Base-by-base conservation (phyloP, 2,329 filamentous ascomycete species). In the Pseudofabraea citricarpa region DNA sequence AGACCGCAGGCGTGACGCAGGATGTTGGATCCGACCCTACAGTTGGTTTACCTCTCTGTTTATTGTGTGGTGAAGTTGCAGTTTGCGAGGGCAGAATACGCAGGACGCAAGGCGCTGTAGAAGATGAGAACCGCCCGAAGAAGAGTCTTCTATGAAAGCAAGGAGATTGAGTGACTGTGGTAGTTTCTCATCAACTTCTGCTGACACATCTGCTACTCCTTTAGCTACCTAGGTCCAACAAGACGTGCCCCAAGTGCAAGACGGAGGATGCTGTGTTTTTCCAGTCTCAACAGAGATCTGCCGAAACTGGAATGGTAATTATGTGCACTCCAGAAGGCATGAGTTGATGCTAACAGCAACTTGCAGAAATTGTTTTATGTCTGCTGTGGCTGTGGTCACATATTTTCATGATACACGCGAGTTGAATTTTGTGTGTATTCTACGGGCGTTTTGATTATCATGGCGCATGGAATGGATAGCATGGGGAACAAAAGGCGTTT, bases 11-110 rank as follows among this genome's bases (percentile, higher is more conserved):
- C 70, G 91, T 97, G 59, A 96, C 91, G 49, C 89, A 95, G 68
- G 94, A 98, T 70, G 90, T 98, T 60, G 89, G 85, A 63, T 90
- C 88, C 62, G 93, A 98, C 78, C 93, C 93, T 69, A 98, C 94
- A 82, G 91, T 98, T 85, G 79, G 91, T 95, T 63, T 57, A 55
- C 57, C 68, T 56, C 55, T 65, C 47, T 78, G 73, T 61, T 60
- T 72, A 42, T 59, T 64, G 47, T 77, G 74, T 56, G 73, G 72
- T 51, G 44, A 49, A 43, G 54, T 70, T 49, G 63, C 76, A 46
- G 56, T 58, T 36, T 76, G 72, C 59, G 49, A 58, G 33, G 53
- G 52, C 16, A 52, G 44, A 41, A 43, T 10, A 10, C 13, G 26
- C 26, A 19, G 21, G 19, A 23, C 21, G 10, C 12, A 13, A 37